These are phyloP conservation scores for Solanum aculeatissimum DNA, from an alignment of 305 asterid genomes.

Conservation along the genomic window DNA sequence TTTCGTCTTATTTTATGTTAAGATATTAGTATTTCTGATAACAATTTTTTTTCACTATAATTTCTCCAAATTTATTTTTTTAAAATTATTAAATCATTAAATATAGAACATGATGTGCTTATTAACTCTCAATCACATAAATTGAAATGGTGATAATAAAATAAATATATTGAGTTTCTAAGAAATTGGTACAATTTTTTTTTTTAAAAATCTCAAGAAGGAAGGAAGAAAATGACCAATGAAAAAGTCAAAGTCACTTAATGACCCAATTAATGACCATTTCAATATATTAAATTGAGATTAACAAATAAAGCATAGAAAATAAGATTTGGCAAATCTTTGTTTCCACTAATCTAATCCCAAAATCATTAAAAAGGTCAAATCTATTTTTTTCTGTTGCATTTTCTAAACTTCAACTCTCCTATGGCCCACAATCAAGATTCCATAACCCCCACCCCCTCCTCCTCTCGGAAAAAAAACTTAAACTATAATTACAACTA, in stretches of 20 bases:
- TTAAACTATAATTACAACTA: neutral
- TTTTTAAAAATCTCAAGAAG: neutral
- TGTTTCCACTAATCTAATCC: conserved; percentile 15
- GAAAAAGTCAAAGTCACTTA: neutral
- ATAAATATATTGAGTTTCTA: neutral
- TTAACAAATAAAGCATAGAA: neutral
- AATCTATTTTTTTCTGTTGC: conserved; percentile 8
- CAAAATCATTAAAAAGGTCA: conserved; percentile 9
- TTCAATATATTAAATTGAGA: neutral
- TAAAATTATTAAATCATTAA: neutral
- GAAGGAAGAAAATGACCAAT: neutral
- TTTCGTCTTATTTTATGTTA: neutral
- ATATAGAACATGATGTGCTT: neutral
- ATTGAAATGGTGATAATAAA: neutral
- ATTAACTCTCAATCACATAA: neutral
- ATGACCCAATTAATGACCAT: neutral
- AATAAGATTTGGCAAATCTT: conserved; percentile 32
- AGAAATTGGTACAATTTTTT: too few relatives aligned
- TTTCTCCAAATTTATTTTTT: neutral
- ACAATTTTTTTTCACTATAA: neutral
- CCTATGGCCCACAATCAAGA: conserved; percentile 16
- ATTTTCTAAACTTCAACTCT: conserved; percentile 24
- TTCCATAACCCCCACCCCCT: neutral
- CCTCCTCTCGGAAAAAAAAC: too few relatives aligned
- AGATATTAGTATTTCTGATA: neutral